Evolutionary conservation across 768 basidiomycete species (phyloP).

Genomic region (Suillus fuscotomentosus): DNA sequence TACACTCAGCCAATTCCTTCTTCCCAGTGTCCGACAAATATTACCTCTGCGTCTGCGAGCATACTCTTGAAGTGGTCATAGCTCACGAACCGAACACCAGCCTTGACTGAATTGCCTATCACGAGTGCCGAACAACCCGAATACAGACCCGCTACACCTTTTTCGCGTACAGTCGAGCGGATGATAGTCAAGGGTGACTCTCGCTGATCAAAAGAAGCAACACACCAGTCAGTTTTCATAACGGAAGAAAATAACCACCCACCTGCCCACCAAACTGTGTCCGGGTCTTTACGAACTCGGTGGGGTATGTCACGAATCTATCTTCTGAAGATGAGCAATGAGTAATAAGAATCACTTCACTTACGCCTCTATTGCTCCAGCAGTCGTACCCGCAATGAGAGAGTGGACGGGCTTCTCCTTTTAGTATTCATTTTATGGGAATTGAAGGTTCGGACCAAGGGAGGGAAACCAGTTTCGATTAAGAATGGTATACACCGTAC

Average conservation of each 20-base stretch:
- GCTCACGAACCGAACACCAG: conserved; percentile 92
- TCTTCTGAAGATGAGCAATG: conserved; percentile 31
- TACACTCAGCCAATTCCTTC: not conserved
- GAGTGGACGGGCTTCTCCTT: conserved; percentile 87
- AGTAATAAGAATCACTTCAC: conserved; percentile 21
- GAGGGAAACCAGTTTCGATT: not conserved
- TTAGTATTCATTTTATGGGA: conserved; percentile 40
- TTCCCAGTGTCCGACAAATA: not conserved
- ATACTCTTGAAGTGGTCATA: conserved; percentile 91
- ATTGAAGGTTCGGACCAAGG: not conserved
- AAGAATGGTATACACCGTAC: not conserved
- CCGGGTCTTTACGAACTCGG: conserved; percentile 92
- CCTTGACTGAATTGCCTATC: conserved; percentile 89
- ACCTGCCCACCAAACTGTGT: conserved; percentile 88
- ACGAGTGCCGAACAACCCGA: conserved; percentile 89
- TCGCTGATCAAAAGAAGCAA: conserved; percentile 35
- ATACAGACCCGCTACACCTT: conserved; percentile 87
- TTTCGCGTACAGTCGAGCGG: conserved; percentile 64
- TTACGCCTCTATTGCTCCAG: conserved; percentile 92
- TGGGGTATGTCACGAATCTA: conserved; percentile 85
- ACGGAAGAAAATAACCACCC: conserved; percentile 8
- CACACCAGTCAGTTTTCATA: not conserved
- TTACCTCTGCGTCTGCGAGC: conserved; percentile 81
- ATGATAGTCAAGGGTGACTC: conserved; percentile 76
- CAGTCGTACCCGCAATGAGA: conserved; percentile 86